Evolutionary conservation across 2,329 filamentous ascomycete genomes (phyloP).

Genomic region (Plectosphaerella cucumerina): DNA sequence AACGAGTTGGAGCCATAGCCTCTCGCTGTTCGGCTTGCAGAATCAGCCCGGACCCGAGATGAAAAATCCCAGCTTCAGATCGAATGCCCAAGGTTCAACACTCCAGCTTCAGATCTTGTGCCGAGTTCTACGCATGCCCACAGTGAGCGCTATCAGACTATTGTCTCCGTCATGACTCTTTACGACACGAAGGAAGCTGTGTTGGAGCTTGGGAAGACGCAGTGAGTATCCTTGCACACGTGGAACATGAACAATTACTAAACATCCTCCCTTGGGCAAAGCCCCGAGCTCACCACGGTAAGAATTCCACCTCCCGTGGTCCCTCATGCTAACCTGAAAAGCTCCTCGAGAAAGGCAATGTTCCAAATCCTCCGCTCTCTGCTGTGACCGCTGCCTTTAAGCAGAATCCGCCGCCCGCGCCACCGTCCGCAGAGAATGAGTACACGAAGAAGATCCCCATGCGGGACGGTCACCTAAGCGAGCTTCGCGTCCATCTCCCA

Average conservation of each 20-base stretch:
- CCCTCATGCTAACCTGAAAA: not conserved
- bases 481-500: not conserved
- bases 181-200: not conserved
- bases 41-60: too few relatives aligned
- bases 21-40: too few relatives aligned
- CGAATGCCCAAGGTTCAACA: too few relatives aligned
- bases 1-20: too few relatives aligned
- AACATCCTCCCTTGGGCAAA: too few relatives aligned
- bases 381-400: not conserved
- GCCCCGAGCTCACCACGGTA: conserved; percentile 4
- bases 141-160: too few relatives aligned
- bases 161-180: not conserved
- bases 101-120: too few relatives aligned
- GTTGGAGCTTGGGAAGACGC: not conserved
- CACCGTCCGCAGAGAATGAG: conserved; percentile 1
- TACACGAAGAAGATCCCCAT: conserved; percentile 6
- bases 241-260: not conserved
- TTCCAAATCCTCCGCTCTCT: not conserved
- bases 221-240: not conserved
- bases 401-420: not conserved
- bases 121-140: too few relatives aligned
- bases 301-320: not conserved
- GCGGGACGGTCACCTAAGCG: conserved; percentile 4
- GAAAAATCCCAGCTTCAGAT: too few relatives aligned
- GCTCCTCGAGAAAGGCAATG: not conserved